A percentile compares a stretch with the other conserved stretches of the same genome.
These are phyloP conservation scores for Russula foetens DNA, from an alignment of 768 basidiomycete genomes.

Conservation along the genomic window DNA sequence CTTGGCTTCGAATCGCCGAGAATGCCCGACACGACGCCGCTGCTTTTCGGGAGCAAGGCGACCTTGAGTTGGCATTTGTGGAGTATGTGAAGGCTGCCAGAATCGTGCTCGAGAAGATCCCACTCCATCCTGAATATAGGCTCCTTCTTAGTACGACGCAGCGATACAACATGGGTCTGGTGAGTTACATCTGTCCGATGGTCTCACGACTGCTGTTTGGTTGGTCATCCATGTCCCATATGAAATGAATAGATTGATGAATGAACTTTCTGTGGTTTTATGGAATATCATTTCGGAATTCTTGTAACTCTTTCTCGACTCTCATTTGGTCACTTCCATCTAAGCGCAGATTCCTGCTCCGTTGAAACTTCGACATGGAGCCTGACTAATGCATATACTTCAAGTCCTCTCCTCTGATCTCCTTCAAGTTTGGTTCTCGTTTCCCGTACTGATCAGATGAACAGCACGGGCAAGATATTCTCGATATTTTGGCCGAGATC, in stretches of 20 bases:
- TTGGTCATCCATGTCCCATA: not conserved
- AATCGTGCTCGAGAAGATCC: conserved; percentile 69
- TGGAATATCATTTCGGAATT: not conserved
- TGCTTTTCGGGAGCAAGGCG: conserved; percentile 31
- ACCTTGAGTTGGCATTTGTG: conserved; percentile 67
- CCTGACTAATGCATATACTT: no score
- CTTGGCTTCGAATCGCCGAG: conserved; percentile 60
- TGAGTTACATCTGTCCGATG: conserved; percentile 34
- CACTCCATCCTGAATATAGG: conserved; percentile 58
- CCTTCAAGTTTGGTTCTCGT: not conserved
- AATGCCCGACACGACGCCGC: conserved; percentile 40
- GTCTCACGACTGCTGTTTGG: not conserved
- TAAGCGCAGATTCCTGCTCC: not conserved
- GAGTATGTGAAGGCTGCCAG: conserved; percentile 67
- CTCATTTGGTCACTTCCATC: not conserved
- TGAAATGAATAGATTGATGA: not conserved
- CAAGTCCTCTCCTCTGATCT: not conserved
- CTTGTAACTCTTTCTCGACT: not conserved
- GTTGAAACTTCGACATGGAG: not conserved
- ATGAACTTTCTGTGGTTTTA: not conserved
- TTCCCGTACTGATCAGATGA: conserved; percentile 16
- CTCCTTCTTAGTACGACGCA: conserved; percentile 47
- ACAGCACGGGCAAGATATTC: conserved; percentile 71
- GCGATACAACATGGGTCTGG: conserved; percentile 57
- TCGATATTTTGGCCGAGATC: conserved; percentile 54